Percentiles rank a stretch among this genome's conserved stretches.
Evolutionary conservation across 2,329 filamentous ascomycete genomes (phyloP).

Genomic region (Nemania sp.): DNA sequence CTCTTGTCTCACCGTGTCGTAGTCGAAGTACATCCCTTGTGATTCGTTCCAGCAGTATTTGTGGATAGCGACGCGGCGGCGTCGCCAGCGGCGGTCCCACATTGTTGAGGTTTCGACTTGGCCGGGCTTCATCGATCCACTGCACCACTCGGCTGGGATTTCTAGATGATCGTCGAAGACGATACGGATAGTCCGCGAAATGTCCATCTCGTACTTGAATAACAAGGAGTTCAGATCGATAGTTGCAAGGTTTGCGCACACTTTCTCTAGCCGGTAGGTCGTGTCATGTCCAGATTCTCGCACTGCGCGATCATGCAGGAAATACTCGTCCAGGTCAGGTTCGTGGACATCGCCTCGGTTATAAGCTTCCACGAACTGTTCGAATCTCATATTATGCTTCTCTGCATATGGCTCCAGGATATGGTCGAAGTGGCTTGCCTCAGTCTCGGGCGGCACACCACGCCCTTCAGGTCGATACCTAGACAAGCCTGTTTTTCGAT

Average conservation of each 20-base stretch:
- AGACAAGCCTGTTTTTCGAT: slow-evolving; percentile 77
- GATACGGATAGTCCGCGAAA: slow-evolving; percentile 80
- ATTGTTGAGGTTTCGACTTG: slow-evolving; percentile 79
- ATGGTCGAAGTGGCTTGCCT: slow-evolving; percentile 83
- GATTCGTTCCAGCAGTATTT: slow-evolving; percentile 93
- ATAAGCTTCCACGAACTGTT: slow-evolving; percentile 87
- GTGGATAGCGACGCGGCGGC: slow-evolving; percentile 83
- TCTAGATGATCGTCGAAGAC: slow-evolving; percentile 80
- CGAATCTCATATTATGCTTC: slow-evolving; percentile 80
- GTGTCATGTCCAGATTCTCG: slow-evolving; percentile 97
- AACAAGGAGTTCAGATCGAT: slow-evolving; percentile 93
- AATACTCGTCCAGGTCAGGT: slow-evolving; percentile 91
- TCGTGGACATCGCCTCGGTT: slow-evolving; percentile 76
- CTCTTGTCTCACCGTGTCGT: slow-evolving; percentile 80
- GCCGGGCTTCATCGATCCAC: slow-evolving; percentile 65
- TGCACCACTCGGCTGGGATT: slow-evolving; percentile 83
- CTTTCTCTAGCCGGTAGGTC: slow-evolving; percentile 85
- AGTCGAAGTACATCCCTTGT: slow-evolving; percentile 97
- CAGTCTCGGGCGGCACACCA: slow-evolving; percentile 90
- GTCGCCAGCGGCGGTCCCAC: slow-evolving; percentile 88
- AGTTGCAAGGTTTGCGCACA: slow-evolving; percentile 86
- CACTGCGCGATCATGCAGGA: slow-evolving; percentile 92
- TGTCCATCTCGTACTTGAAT: slow-evolving; percentile 97
- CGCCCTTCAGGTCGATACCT: slow-evolving; percentile 81
- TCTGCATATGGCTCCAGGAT: slow-evolving; percentile 79